Evolutionary conservation across 2,329 filamentous ascomycete genomes (phyloP).

Genomic region (Ceratocystiopsis minuta): DNA sequence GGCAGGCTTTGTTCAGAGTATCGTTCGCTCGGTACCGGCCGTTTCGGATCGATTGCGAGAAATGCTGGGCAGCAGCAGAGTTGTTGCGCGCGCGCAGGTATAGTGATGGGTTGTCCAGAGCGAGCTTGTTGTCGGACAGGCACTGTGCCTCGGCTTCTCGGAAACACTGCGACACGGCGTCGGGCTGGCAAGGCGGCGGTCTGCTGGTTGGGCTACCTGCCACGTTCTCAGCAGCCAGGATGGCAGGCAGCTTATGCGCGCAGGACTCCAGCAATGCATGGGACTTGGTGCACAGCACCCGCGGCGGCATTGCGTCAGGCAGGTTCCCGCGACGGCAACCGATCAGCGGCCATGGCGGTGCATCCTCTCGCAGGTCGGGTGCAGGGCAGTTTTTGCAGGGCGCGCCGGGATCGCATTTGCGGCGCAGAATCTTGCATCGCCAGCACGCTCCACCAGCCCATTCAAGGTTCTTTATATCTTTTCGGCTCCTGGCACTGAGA

Average conservation of each 20-base stretch:
- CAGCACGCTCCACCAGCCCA: slow-evolving; percentile 15
- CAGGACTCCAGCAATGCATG: slow-evolving; percentile 4
- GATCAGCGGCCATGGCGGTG: slow-evolving; percentile 15
- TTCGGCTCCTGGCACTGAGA: slow-evolving; percentile 13
- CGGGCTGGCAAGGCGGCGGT: slow-evolving; percentile 4
- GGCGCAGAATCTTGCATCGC: slow-evolving; percentile 15
- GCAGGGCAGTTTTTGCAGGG: slow-evolving; percentile 15
- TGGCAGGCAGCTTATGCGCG: slow-evolving; percentile 3
- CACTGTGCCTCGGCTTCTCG: slow-evolving; percentile 14
- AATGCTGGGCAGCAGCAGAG: slow-evolving; percentile 8
- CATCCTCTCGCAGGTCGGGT: slow-evolving; percentile 14
- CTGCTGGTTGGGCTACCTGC: slow-evolving; percentile 2
- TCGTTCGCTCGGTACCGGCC: slow-evolving; percentile 13
- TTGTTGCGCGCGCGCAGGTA: slow-evolving; percentile 12
- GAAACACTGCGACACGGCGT: slow-evolving; percentile 10
- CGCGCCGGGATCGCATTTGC: slow-evolving; percentile 13
- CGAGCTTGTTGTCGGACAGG: slow-evolving; percentile 14
- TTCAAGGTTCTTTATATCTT: slow-evolving; percentile 14
- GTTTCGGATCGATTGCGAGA: slow-evolving; percentile 12
- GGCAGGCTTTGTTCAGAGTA: slow-evolving; percentile 9
- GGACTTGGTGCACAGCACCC: slow-evolving; percentile 12
- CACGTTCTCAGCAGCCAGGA: slow-evolving; percentile 4
- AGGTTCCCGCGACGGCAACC: slow-evolving; percentile 15
- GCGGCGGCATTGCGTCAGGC: slow-evolving; percentile 12
- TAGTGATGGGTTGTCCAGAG: slow-evolving; percentile 11